Base-by-base conservation (phyloP, 208 protist species). In the Leishmania martiniquensis region DNA sequence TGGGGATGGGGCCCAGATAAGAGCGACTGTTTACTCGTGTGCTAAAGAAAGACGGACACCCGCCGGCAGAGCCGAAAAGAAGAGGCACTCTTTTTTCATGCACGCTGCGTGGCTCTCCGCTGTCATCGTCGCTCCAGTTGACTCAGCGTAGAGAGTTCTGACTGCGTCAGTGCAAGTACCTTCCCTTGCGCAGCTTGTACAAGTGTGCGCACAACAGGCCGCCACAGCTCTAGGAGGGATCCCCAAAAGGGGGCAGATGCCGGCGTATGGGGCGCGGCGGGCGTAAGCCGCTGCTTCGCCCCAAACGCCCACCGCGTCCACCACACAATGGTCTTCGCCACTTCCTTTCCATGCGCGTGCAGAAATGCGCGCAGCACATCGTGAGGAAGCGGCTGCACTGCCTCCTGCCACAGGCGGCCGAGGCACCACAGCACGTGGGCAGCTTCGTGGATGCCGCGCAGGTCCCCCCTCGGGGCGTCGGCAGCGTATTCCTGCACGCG, bases 351-450 rank as follows among this genome's bases (percentile, higher is more conserved):
- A 66, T 72, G 71, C 20, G 54, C 52, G 51, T 54, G 47, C 39
- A 82, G 9, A 25, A 82, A 45, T 4, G 39, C 32, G 51, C 52
- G 65, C n/a, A 82, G 51, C 0, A 32, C 54, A 39, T 76, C 62
- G 15, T 76, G 63, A 6, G 77, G 72, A 57, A 77, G 52, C 5
- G 71, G 29, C 44, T 65, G 62, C 34, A 72, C 65, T 1, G 63
- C 51, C 22, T 67, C 52, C 9, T 76, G 63, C 77, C 77, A 82
- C 54, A 82, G 71, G 20, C 77, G 77, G 20, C 77, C 77, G 2
- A 82, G 51, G 52, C 77, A 82, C 77, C 77, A 82, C 70, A 82
- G 65, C 22, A 82, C 42, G 32, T 76, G 70, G 22, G 52, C 45
- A 15, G 72, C 77, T 45, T 82, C 77, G 63, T 57, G 55, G 55